Conservation (phyloP, 176 grass and related monocot genomes). For the Saccharum officinarum region DNA sequence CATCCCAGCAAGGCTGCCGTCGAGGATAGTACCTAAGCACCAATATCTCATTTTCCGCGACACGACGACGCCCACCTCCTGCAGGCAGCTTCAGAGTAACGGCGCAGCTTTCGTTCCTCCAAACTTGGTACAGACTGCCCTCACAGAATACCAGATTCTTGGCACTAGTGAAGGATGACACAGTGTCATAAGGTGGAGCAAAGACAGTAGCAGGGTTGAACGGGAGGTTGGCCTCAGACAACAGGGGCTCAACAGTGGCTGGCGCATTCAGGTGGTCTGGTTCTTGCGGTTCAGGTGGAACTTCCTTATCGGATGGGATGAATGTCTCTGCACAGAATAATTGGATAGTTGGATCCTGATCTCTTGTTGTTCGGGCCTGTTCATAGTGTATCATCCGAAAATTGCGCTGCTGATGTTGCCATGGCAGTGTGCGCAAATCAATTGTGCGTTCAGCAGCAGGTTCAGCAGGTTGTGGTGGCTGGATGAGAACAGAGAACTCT, state of each 20-base stretch:
- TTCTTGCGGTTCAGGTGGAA: slow-evolving; percentile 34
- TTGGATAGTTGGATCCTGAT: neutral
- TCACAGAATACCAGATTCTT: slow-evolving; percentile 51
- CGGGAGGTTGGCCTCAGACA: slow-evolving; percentile 37
- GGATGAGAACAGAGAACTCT: neutral
- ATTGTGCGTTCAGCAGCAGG: no score
- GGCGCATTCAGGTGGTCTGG: slow-evolving; percentile 35
- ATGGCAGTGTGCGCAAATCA: neutral
- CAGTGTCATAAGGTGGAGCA: slow-evolving; percentile 45
- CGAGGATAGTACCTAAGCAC: slow-evolving; percentile 52
- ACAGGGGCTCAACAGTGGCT: slow-evolving; percentile 32
- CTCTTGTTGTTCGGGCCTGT: neutral
- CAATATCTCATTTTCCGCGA: slow-evolving; percentile 46
- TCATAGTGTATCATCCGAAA: slow-evolving; percentile 37
- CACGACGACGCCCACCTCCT: slow-evolving; percentile 43
- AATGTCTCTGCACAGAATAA: slow-evolving; percentile 1
- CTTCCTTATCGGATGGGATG: neutral
- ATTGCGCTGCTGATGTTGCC: neutral
- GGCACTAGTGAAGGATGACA: slow-evolving; percentile 41
- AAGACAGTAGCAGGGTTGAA: slow-evolving; percentile 46
- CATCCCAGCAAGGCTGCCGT: slow-evolving; percentile 47
- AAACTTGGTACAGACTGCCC: slow-evolving; percentile 48
- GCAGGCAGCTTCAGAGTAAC: slow-evolving; percentile 54
- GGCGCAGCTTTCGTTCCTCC: slow-evolving; percentile 53
- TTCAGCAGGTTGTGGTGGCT: neutral